Percentiles rank a stretch among this genome's conserved stretches.
These are phyloP conservation scores for Bipolaris sorokiniana DNA, from an alignment of 2,329 filamentous ascomycete genomes.

Conservation along the genomic window DNA sequence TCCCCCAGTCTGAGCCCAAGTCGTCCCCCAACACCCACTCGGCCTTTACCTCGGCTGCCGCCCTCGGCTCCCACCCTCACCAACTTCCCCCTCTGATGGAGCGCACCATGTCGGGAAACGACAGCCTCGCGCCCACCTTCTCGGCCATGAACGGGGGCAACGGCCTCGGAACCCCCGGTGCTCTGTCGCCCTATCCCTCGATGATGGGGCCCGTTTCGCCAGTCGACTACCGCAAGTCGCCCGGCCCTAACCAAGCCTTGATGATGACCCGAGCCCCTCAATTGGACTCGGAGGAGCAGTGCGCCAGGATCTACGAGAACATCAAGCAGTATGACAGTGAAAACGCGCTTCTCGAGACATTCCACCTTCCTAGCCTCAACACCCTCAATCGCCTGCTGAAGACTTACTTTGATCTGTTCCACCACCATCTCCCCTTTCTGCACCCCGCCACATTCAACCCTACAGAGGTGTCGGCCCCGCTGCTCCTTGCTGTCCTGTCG, in stretches of 20 bases:
- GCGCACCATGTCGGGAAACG: constrained; percentile 63
- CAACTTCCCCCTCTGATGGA: constrained; percentile 74
- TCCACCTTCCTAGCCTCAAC: constrained; percentile 80
- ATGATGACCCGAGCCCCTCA: constrained; percentile 77
- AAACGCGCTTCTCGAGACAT: constrained; percentile 82
- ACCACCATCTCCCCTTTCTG: constrained; percentile 94
- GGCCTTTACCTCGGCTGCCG: constrained; percentile 66
- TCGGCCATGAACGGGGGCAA: constrained; percentile 75
- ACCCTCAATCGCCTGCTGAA: constrained; percentile 90
- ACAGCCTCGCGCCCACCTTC: constrained; percentile 68
- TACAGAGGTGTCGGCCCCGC: constrained; percentile 76
- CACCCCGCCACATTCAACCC: constrained; percentile 91
- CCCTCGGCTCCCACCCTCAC: constrained; percentile 63
- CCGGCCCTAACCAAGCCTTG: constrained; percentile 69
- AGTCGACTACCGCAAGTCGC: constrained; percentile 72
- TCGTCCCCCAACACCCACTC: constrained; percentile 69
- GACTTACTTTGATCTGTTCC: constrained; percentile 96
- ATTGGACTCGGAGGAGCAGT: constrained; percentile 82
- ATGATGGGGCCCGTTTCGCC: constrained; percentile 72
- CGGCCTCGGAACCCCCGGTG: constrained; percentile 71
- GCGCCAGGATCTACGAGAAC: constrained; percentile 82
- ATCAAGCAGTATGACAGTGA: constrained; percentile 82
- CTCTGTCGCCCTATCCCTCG: constrained; percentile 73
- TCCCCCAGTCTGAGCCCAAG: constrained; percentile 76
- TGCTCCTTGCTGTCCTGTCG: constrained; percentile 88